Conservation (phyloP, 2,329 filamentous ascomycete species). For the Davidsoniella eucalypti region DNA sequence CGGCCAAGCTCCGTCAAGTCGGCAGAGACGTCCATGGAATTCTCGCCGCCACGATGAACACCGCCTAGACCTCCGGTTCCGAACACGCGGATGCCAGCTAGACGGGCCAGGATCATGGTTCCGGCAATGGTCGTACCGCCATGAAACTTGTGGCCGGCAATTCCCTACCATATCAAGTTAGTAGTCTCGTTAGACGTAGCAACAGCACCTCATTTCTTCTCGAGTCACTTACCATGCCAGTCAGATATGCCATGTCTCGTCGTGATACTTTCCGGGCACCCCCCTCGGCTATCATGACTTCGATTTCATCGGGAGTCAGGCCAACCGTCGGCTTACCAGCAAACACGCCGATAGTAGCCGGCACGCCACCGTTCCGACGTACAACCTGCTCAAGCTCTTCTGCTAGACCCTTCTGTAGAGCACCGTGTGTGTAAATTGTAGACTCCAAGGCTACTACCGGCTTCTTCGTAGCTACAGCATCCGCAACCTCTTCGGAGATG, state of each 20-base stretch:
- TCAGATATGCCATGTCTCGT: slow-evolving; percentile 68
- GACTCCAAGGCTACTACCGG: slow-evolving; percentile 89
- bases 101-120: slow-evolving; percentile 75
- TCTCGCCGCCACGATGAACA: slow-evolving; percentile 77
- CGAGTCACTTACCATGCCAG: slow-evolving; percentile 46
- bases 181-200: too few relatives aligned
- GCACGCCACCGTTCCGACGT: slow-evolving; percentile 63
- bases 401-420: slow-evolving; percentile 53
- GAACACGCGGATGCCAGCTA: slow-evolving; percentile 82
- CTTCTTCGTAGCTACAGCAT: slow-evolving; percentile 55
- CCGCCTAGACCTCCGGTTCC: slow-evolving; percentile 89
- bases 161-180: slow-evolving; percentile 28
- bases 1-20: slow-evolving; percentile 87
- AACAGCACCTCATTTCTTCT: too few relatives aligned
- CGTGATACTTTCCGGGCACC: slow-evolving; percentile 69
- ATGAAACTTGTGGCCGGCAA: slow-evolving; percentile 52
- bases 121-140: slow-evolving; percentile 88
- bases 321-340: slow-evolving; percentile 73
- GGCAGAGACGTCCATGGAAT: slow-evolving; percentile 82
- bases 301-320: slow-evolving; percentile 53
- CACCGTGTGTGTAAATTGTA: slow-evolving; percentile 93
- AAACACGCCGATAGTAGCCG: slow-evolving; percentile 79
- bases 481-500: slow-evolving; percentile 66
- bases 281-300: slow-evolving; percentile 50
- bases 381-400: slow-evolving; percentile 77